Conservation (phyloP, 805 yeast species). For the Monosporozyma aerobia region DNA sequence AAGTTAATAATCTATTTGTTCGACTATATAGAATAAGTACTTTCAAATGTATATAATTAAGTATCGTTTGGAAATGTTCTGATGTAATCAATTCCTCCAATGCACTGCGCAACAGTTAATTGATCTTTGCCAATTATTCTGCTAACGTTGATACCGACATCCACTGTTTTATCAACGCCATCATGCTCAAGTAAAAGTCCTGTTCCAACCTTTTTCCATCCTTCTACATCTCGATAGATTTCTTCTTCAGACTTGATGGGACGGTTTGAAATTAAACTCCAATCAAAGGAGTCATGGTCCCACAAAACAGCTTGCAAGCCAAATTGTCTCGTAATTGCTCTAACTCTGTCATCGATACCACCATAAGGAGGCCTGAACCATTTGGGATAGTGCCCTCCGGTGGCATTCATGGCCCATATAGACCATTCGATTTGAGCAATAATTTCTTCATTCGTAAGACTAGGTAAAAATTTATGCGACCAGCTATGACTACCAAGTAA, state of each 20-base stretch:
- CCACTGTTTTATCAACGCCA: slow-evolving; percentile 54
- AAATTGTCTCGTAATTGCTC: slow-evolving; percentile 70
- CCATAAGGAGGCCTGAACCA: slow-evolving; percentile 98
- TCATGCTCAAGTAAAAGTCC: slow-evolving; percentile 90
- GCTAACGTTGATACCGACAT: slow-evolving; percentile 53
- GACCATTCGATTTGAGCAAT: slow-evolving; percentile 92
- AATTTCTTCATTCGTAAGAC: slow-evolving; percentile 66
- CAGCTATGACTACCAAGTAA: slow-evolving; percentile 84
- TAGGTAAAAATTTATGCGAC: slow-evolving; percentile 81
- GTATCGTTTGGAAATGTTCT: slow-evolving; percentile 20
- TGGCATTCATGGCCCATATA: slow-evolving; percentile 96
- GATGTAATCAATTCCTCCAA: slow-evolving; percentile 55
- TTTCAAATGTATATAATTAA: not conserved
- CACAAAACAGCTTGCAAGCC: slow-evolving; percentile 84
- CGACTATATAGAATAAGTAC: not conserved
- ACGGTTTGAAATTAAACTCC: slow-evolving; percentile 57
- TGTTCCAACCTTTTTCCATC: slow-evolving; percentile 38
- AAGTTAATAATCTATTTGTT: not conserved
- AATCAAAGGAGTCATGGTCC: slow-evolving; percentile 88
- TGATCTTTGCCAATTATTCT: slow-evolving; percentile 52
- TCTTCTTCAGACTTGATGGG: slow-evolving; percentile 38
- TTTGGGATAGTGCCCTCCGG: slow-evolving; percentile 75
- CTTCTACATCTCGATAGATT: slow-evolving; percentile 45
- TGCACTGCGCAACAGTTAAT: slow-evolving; percentile 72
- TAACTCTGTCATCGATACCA: slow-evolving; percentile 78